These are phyloP conservation scores for Histomonas meleagridis DNA, from an alignment of 208 protist species.

Conservation along the genomic window DNA sequence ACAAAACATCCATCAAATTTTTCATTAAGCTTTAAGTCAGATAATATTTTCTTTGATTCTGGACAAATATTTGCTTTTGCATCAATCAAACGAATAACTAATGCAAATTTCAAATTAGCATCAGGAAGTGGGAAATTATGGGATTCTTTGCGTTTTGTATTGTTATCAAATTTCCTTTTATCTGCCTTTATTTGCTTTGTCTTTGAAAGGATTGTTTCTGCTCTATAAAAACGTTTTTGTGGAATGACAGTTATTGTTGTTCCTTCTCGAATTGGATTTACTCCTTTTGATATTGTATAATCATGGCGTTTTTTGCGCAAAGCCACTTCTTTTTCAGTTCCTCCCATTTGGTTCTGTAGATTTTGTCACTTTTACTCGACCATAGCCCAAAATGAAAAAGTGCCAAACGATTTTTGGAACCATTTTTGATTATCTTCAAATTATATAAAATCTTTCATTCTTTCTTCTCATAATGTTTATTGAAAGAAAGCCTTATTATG, in stretches of 20 bases:
- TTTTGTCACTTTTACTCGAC: too few species aligned
- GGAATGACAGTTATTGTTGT: background rate
- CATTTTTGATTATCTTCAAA: too few species aligned
- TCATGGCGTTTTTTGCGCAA: background rate
- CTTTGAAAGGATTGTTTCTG: background rate
- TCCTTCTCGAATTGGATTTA: background rate
- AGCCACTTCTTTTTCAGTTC: slow-evolving; percentile 26
- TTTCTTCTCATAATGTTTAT: too few species aligned
- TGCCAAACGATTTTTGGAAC: too few species aligned
- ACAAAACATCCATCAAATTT: background rate
- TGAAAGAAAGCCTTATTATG: too few species aligned
- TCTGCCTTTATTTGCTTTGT: background rate
- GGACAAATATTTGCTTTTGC: background rate
- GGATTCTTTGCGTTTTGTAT: background rate
- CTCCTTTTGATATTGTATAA: background rate
- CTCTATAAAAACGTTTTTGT: background rate
- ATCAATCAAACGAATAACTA: background rate
- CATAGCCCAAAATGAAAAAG: too few species aligned
- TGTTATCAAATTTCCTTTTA: background rate
- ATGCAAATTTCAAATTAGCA: background rate
- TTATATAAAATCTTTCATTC: too few species aligned
- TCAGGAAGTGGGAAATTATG: background rate
- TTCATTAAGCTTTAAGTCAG: background rate
- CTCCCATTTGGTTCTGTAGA: background rate
- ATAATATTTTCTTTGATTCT: background rate